Percentiles rank a stretch among this genome's conserved stretches.
Conservation (phyloP, 495 filamentous ascomycete genomes). For the Trichocladium antarcticum region DNA sequence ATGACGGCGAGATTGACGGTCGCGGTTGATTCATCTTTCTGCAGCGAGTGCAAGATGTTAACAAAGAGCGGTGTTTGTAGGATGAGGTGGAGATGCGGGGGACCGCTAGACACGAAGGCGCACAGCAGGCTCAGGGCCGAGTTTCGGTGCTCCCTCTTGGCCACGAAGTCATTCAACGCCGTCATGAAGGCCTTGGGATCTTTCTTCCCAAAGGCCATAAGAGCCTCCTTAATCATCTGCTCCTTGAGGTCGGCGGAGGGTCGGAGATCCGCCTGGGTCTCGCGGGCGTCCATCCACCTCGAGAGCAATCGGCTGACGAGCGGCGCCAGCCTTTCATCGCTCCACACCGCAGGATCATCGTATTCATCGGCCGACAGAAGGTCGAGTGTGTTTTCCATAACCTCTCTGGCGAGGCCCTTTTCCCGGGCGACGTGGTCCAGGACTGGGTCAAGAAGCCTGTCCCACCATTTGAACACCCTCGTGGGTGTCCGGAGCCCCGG, state of each 20-base stretch:
- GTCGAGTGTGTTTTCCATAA: conserved; percentile 42
- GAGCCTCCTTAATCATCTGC: conserved; percentile 40
- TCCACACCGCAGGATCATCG: conserved; percentile 38
- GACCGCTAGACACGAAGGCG: conserved; percentile 53
- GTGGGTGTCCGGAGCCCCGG: conserved; percentile 45
- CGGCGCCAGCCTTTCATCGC: conserved; percentile 32
- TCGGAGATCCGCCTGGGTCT: conserved; percentile 34
- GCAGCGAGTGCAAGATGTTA: conserved; percentile 55
- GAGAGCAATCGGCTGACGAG: conserved; percentile 44
- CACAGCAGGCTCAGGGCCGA: conserved; percentile 48
- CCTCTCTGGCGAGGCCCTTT: conserved; percentile 47
- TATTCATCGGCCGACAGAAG: conserved; percentile 47
- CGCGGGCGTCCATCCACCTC: conserved; percentile 48
- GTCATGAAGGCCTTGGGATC: conserved; percentile 57
- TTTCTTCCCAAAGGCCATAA: conserved; percentile 52
- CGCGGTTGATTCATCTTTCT: conserved; percentile 59
- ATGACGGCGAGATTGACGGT: conserved; percentile 56
- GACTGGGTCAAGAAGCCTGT: conserved; percentile 47
- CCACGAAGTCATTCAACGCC: conserved; percentile 48
- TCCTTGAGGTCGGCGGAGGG: conserved; percentile 42
- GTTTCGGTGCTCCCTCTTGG: conserved; percentile 46
- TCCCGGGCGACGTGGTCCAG: conserved; percentile 47
- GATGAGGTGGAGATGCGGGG: conserved; percentile 60
- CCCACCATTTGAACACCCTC: conserved; percentile 55
- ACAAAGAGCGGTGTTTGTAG: conserved; percentile 54